A percentile compares a stretch with the other conserved stretches of the same genome.
phyloP scores from a whole-genome alignment of 225 moss, liverwort and hornwort genomes.

The Antitrichia curtipendula region DNA sequence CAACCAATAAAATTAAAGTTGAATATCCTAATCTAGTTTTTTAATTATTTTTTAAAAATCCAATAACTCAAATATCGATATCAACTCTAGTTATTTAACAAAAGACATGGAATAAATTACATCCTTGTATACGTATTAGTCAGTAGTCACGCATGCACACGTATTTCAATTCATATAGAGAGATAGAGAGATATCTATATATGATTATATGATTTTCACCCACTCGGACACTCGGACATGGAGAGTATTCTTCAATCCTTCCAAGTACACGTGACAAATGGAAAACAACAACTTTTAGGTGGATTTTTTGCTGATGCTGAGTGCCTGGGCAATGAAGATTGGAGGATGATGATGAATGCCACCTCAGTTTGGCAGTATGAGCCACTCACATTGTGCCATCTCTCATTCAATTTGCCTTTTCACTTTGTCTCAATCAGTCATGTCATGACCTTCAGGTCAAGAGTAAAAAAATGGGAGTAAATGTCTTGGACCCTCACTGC shows the following conservation, averaged over 20 bases:
- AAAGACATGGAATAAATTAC: neutral
- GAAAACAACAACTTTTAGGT: neutral
- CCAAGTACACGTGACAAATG: neutral
- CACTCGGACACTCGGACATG: no score
- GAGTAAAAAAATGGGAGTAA: neutral
- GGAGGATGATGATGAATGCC: neutral
- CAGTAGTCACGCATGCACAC: no score
- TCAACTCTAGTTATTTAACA: neutral
- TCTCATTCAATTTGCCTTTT: no score
- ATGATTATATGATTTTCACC: no score
- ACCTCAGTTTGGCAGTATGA: neutral
- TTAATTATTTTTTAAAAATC: neutral
- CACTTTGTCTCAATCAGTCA: neutral
- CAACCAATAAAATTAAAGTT: neutral
- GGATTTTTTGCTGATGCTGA: neutral
- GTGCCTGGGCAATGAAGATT: neutral
- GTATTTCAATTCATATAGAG: no score
- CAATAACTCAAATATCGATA: neutral
- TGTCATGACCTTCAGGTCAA: neutral
- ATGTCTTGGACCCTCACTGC: neutral
- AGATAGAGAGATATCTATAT: no score
- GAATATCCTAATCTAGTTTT: fast-evolving
- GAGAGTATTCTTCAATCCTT: no score
- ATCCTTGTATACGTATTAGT: neutral
- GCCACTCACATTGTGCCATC: neutral